Base-by-base conservation (phyloP, 2,329 filamentous ascomycete species). In the Didymella arachidicola region DNA sequence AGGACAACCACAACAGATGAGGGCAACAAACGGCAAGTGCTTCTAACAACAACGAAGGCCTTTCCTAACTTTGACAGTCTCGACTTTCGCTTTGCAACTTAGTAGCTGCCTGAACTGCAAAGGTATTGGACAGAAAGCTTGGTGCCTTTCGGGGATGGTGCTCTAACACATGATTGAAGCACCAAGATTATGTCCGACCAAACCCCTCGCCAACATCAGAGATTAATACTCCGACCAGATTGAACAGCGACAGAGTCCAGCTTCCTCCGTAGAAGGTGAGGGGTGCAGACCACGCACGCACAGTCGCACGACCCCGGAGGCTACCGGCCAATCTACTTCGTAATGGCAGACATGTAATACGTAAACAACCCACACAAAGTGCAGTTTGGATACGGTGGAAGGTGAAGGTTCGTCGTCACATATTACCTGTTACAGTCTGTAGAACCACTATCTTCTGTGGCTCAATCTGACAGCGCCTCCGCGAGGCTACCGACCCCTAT, bases 1-100 rank as follows among this genome's bases (percentile, higher is more conserved):
- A 58, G 78, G 1, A 59, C 67, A 10, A 72, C 63, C 2, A 78
- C 77, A 3, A 73, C 55, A 42, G 75, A 79, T 57, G 67, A 77
- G 52, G 73, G 74, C 0, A 77, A 74, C 47, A 76, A 76, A 67
- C 64, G 74, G 50, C 43, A 39, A 27, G 46, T 41, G 5, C 25
- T 26, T 7, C 18, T 6, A 4, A 34, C 2, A 14, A 19, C 18
- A 11, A 1, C 12, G 10, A 53, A 12, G 22, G 12, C 5, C 2
- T 10, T 32, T 4, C 14, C 46, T 51, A 11, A 51, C 16, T 25
- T 4, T n/a, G 25, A 44, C 8, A 56, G 54, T 16, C 46, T 57
- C 2, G 54, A 52, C 16, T 57, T 57, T 19, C 48, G 54, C 12
- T 52, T 52, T 27, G 48, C 48, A 2, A 57, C 54, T 22, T 57